Percentiles rank a stretch among this genome's conserved stretches.
These are phyloP conservation scores for Cryptosporidium andersoni DNA, from an alignment of 169 alveolate species.

Conservation along the genomic window DNA sequence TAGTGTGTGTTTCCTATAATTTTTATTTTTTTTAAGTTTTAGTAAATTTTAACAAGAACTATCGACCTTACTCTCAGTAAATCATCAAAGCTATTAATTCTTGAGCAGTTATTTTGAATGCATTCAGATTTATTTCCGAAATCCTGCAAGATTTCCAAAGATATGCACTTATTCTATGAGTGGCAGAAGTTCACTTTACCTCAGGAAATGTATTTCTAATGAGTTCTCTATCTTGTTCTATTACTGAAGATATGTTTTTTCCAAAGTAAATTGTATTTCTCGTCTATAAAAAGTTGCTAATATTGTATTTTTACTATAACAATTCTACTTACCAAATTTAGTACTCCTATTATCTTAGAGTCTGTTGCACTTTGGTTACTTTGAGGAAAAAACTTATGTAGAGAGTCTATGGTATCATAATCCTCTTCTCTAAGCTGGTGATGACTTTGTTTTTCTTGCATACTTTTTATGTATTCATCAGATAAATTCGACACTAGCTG, in stretches of 20 bases:
- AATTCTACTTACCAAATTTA: constrained; percentile 35
- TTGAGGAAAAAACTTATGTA: background rate
- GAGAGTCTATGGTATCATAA: background rate
- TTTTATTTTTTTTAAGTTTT: background rate
- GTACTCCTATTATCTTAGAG: constrained; percentile 4
- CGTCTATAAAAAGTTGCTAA: constrained; percentile 3
- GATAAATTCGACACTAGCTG: constrained; percentile 20
- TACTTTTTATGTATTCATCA: background rate
- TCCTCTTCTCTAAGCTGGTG: background rate
- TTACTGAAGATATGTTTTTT: constrained; percentile 20
- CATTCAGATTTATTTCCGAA: background rate
- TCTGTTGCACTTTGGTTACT: background rate
- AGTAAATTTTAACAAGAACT: background rate
- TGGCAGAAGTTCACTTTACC: background rate
- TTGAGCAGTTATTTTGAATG: background rate
- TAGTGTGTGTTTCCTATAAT: constrained; percentile 28
- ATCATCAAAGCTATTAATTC: constrained; percentile 2
- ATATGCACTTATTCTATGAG: background rate
- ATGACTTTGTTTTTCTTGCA: background rate
- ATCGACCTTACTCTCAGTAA: constrained; percentile 29
- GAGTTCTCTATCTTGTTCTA: constrained; percentile 26
- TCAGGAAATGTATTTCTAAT: constrained; percentile 60
- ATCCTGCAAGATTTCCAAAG: constrained; percentile 9
- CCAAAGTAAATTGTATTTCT: constrained; percentile 47
- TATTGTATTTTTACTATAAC: background rate